Evolutionary conservation across 1,284 basidiomycete genomes (phyloP), one percentile per base, ranked within the genome.

Genomic region (Meira miltonrushii): DNA sequence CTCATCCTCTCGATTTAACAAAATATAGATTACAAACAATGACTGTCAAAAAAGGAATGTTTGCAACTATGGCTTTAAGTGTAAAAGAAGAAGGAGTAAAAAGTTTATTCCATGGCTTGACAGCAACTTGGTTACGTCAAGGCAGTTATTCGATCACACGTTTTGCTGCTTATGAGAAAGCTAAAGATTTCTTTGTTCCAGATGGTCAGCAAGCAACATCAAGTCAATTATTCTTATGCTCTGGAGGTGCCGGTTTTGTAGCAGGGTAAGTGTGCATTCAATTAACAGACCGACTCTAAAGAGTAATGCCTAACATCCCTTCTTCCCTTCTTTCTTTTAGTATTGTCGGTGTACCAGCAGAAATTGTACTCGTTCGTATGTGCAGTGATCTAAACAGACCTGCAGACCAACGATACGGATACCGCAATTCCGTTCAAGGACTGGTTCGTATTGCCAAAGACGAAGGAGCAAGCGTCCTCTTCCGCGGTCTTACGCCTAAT

Each of bases 401-500:
- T 2, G 64, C 67, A 0, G 65, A 60, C 37, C 60, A 75, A 17
- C 61, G 70, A 12, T 77, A 69, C 55, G 57, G 55, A 38, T 80
- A 81, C 60, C 59, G 77, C 17, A 81, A 82, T 62, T 79, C 81
- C n/a, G 54, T 81, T 33, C 72, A 81, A 23, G 82, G 82, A 0
- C 59, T 83, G 13, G 77, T 79, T 52, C 65, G 79, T 39, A 81
- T 83, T 72, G 77, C 80, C n/a, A 61, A 65, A n/a, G 80, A 81
- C 5, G 83, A 83, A 66, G 82, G 83, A 13, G 60, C 78, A 5
- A 54, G 61, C 0, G 77, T 77, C 4, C 74, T 84, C 17, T 79
- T 79, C 50, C 69, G 82, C 33, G 83, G 83, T 13, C 59, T 82
- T 7, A 75, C 74, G 7, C 82, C 82, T 2, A 83, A 83, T 64